phyloP scores from a whole-genome alignment of 1,284 basidiomycete genomes.

The Ganoderma lucidum region DNA sequence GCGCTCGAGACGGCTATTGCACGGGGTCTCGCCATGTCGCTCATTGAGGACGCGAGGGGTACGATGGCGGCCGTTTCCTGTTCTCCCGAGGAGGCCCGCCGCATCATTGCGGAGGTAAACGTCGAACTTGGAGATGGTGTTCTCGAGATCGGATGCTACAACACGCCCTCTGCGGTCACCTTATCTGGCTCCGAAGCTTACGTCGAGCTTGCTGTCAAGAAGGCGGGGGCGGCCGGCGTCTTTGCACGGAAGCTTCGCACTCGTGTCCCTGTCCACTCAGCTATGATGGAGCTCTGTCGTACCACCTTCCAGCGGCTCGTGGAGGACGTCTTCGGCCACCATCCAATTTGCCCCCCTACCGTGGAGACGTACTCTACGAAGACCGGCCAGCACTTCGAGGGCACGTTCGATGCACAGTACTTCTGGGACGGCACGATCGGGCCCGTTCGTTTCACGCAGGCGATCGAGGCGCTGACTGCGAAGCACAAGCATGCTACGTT shows the following conservation, averaged over 20 bases:
- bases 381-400: slow-evolving; percentile 33
- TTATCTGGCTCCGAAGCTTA: slow-evolving; percentile 42
- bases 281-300: slow-evolving; percentile 44
- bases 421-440: slow-evolving; percentile 45
- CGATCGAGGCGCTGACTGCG: slow-evolving; percentile 33
- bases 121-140: slow-evolving; percentile 21
- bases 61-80: slow-evolving; percentile 55
- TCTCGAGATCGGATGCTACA: slow-evolving; percentile 50
- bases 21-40: slow-evolving; percentile 45
- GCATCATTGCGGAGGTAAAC: slow-evolving; percentile 33
- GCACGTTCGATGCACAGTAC: slow-evolving; percentile 40
- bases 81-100: slow-evolving; percentile 34
- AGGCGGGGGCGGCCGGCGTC: slow-evolving; percentile 40
- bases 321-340: slow-evolving; percentile 38
- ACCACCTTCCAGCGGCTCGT: slow-evolving; percentile 36
- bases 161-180: slow-evolving; percentile 44
- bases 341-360: slow-evolving; percentile 27
- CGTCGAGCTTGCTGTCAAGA: slow-evolving; percentile 40
- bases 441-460: slow-evolving; percentile 43
- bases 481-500: slow-evolving; percentile 30
- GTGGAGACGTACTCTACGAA: slow-evolving; percentile 38
- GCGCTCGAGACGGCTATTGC: slow-evolving; percentile 50
- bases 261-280: slow-evolving; percentile 44
- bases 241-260: slow-evolving; percentile 45
- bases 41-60: slow-evolving; percentile 43